These are phyloP conservation scores for Mycena sanguinolenta DNA, from an alignment of 768 basidiomycete species.

Conservation along the genomic window DNA sequence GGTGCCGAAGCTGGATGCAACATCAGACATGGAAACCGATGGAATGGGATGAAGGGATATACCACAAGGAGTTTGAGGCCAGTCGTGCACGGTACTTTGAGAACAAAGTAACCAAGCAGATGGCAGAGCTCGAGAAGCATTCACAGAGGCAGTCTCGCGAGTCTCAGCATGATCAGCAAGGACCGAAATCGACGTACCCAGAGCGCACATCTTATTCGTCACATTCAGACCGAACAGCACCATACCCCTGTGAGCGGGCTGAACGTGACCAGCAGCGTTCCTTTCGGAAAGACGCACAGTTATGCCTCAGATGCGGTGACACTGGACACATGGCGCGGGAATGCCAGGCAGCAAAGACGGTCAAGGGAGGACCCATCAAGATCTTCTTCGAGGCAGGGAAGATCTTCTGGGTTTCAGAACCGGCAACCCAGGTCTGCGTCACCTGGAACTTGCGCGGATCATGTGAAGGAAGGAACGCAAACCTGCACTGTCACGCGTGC, in stretches of 20 bases:
- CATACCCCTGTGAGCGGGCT: background rate
- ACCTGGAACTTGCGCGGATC: slow-evolving; percentile 13
- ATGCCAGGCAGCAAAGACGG: slow-evolving; percentile 10
- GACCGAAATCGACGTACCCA: background rate
- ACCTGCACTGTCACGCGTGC: slow-evolving; percentile 38
- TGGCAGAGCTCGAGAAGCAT: background rate
- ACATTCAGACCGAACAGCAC: background rate
- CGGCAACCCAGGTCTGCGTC: slow-evolving; percentile 17
- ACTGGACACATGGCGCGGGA: slow-evolving; percentile 23
- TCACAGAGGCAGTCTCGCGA: background rate
- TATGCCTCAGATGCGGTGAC: slow-evolving; percentile 13
- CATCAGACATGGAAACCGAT: background rate
- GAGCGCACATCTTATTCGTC: background rate
- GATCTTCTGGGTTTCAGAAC: slow-evolving; percentile 20
- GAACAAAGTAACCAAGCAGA: background rate
- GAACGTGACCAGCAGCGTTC: background rate
- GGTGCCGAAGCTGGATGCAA: background rate
- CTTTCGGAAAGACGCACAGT: background rate
- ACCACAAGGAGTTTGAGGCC: no score
- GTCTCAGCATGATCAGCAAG: background rate
- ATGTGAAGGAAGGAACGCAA: slow-evolving; percentile 12
- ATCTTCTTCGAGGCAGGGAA: slow-evolving; percentile 19
- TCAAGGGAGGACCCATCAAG: slow-evolving; percentile 17
- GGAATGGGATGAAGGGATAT: background rate
- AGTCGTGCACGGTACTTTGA: background rate